Base-by-base conservation (phyloP, 192 early-diverging fungal genomes). In the Helicostylum pulchrum region DNA sequence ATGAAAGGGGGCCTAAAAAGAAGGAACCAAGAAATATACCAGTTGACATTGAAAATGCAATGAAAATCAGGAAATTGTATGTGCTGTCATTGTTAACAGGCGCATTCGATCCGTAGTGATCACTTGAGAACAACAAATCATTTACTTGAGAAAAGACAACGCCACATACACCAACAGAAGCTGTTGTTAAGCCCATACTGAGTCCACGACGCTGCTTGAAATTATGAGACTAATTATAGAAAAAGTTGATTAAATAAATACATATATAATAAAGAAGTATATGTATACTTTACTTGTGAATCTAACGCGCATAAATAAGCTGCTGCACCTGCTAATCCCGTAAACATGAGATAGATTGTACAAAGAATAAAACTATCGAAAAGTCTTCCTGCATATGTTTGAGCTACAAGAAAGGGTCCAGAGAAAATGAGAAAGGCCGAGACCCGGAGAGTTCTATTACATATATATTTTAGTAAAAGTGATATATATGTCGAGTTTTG, bases 141-240 rank as follows among this genome's bases (percentile, higher is more conserved):
- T 70, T 64, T 39, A 70, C 64, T 50, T 70, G 68, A 30, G 68
- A 70, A 17, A 60, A 70, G 7, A 70, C 61, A 49, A 70, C 47
- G 20, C 68, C 68, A 46, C 61, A 70, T 9, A 60, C 4, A n/a
- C 68, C 56, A 0, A 70, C 17, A 9, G 68, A 34, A 7, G 68
- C 68, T 53, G 62, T 64, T 9, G 62, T 64, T 34, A 64, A 43
- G 0, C 68, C 68, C 61, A 70, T 70, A 36, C 47, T 53, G 15
- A 70, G 15, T 10, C 68, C 68, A 51, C 68, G 68, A 60, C 64
- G 56, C n/a, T 62, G 45, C 23, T 50, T 70, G 52, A 70, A 70
- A 46, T 70, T 70, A 34, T 64, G 56, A 9, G 62, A 56, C 68
- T 70, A 64, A 23, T 26, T 8, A 17, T 34, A 50, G 26, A 31